phyloP scores from a whole-genome alignment of 352 stramenopile species.

The Elongisporangium prolatum region DNA sequence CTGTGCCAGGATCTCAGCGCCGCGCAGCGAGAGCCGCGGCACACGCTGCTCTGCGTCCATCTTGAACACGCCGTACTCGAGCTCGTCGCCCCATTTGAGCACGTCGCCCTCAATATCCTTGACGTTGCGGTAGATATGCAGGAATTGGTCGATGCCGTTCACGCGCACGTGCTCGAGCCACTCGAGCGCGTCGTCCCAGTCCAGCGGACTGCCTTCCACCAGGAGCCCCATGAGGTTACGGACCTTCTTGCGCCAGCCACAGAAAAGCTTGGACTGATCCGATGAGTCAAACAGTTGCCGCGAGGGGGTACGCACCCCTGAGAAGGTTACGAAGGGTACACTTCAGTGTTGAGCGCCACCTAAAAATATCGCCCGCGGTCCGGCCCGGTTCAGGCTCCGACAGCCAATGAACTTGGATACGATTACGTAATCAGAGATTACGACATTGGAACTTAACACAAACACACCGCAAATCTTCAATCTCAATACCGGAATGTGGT shows the following conservation, averaged over 20 bases:
- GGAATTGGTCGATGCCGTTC: slow-evolving; percentile 96
- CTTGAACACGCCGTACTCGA: slow-evolving; percentile 98
- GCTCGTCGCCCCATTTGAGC: slow-evolving; percentile 98
- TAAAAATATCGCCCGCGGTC: background rate
- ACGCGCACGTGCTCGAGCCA: slow-evolving; percentile 94
- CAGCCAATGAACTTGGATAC: background rate
- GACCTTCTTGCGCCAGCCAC: background rate
- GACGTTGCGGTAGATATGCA: slow-evolving; percentile 95
- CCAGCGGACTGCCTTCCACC: slow-evolving; percentile 93
- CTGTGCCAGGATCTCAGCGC: slow-evolving; percentile 93
- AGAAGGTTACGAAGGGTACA: background rate
- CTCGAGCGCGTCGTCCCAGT: slow-evolving; percentile 94
- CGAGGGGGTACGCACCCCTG: background rate
- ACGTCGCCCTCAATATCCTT: slow-evolving; percentile 95
- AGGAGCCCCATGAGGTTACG: slow-evolving; percentile 60
- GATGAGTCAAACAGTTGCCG: background rate
- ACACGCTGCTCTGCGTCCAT: slow-evolving; percentile 87
- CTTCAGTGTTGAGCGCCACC: background rate
- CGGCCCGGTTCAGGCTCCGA: background rate
- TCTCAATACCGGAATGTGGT: too few species aligned
- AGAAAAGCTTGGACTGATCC: background rate
- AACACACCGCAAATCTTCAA: too few species aligned
- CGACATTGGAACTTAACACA: background rate
- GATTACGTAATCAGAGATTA: background rate
- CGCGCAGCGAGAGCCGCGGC: slow-evolving; percentile 88